Conservation (phyloP, 2,329 filamentous ascomycete species). For the Penicillium brevicompactum region DNA sequence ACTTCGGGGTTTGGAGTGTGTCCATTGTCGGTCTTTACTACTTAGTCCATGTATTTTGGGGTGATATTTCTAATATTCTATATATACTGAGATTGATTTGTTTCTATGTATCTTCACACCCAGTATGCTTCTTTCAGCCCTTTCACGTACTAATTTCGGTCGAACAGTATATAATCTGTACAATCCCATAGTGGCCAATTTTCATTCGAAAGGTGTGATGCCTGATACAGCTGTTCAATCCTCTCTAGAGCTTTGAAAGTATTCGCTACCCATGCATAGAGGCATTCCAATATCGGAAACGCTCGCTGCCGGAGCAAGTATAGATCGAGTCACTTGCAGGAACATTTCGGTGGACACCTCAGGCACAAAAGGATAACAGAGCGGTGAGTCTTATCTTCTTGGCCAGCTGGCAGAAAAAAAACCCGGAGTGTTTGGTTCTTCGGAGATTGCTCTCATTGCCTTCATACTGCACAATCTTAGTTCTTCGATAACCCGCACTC, state of each 20-base stretch:
- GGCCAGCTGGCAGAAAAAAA: conserved; percentile 17
- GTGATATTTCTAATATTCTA: background rate
- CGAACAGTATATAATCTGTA: too few relatives aligned
- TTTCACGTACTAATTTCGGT: too few relatives aligned
- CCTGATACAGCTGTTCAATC: too few relatives aligned
- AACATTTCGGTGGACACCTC: background rate
- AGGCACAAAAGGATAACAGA: background rate
- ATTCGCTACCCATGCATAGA: too few relatives aligned
- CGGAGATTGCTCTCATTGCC: background rate
- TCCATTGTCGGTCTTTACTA: background rate
- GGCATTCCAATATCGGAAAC: too few relatives aligned
- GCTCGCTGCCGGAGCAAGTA: too few relatives aligned
- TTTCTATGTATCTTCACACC: too few relatives aligned
- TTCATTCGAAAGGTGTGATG: too few relatives aligned
- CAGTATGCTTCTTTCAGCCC: too few relatives aligned
- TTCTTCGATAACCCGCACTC: background rate
- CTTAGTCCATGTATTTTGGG: background rate
- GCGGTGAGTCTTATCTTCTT: conserved; percentile 12
- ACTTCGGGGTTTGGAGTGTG: background rate
- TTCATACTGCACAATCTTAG: background rate
- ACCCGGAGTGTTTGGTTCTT: conserved; percentile 2
- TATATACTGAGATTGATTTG: background rate
- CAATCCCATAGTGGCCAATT: too few relatives aligned
- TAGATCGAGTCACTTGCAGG: too few relatives aligned
- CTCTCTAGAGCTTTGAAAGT: too few relatives aligned